A percentile compares a stretch with the other conserved stretches of the same genome.
These are phyloP conservation scores for Coffea eugenioides DNA, from an alignment of 257 asterid species.

Conservation along the genomic window DNA sequence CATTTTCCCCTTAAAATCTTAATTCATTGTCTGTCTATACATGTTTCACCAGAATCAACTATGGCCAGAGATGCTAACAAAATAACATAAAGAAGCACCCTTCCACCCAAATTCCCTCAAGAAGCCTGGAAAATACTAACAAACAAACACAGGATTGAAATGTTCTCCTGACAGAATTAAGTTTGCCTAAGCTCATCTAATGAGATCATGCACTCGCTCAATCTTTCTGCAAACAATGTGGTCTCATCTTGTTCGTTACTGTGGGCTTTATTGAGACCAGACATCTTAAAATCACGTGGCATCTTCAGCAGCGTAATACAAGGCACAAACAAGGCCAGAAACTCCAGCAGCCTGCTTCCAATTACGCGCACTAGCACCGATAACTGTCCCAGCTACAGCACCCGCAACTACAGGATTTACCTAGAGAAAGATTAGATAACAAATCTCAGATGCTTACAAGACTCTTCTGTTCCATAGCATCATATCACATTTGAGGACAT, in stretches of 20 bases:
- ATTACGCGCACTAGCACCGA: conserved; percentile 69
- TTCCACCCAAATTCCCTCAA: neutral
- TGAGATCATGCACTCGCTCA: neutral
- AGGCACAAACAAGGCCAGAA: conserved; percentile 62
- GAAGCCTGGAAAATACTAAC: neutral
- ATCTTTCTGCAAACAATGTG: neutral
- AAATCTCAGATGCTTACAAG: neutral
- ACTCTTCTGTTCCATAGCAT: neutral
- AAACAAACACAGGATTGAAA: neutral
- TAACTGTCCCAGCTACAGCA: conserved; percentile 73
- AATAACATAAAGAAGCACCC: neutral
- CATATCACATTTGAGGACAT: neutral
- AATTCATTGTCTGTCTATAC: neutral
- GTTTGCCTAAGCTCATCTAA: neutral
- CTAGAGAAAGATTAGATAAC: conserved; percentile 25
- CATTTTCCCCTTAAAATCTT: neutral
- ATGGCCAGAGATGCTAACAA: neutral
- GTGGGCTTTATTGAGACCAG: no score
- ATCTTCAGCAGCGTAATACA: conserved; percentile 47
- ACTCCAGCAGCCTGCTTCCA: conserved; percentile 85
- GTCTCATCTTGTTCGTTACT: neutral
- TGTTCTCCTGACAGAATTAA: neutral
- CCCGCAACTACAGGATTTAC: conserved; percentile 74
- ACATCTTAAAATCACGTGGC: conserved; percentile 27
- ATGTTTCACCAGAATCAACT: neutral